Percentiles rank a stretch among this genome's conserved stretches.
These are phyloP conservation scores for Mucuna pruriens DNA, from an alignment of 306 rosid species.

Conservation along the genomic window DNA sequence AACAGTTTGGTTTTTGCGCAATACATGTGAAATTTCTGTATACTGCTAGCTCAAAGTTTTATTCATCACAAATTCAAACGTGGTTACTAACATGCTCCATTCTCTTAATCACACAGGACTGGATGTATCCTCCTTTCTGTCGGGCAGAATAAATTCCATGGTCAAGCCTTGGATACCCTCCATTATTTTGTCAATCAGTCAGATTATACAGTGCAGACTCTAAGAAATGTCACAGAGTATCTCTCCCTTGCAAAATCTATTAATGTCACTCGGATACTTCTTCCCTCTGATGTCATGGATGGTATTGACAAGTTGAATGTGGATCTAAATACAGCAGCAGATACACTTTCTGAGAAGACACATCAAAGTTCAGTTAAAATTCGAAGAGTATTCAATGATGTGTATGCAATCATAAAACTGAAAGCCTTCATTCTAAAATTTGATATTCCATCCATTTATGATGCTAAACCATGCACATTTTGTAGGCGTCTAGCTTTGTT, in stretches of 20 bases:
- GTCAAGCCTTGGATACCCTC: constrained; percentile 76
- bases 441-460: background rate
- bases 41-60: background rate
- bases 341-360: constrained; percentile 71
- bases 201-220: constrained; percentile 79
- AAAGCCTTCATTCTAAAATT: constrained; percentile 13
- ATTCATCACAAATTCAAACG: background rate
- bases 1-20: background rate
- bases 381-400: constrained; percentile 64
- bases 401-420: constrained; percentile 62
- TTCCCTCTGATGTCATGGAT: constrained; percentile 82
- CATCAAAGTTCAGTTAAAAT: constrained; percentile 68
- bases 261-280: constrained; percentile 72
- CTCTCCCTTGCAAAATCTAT: constrained; percentile 93
- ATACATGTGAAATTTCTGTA: constrained; percentile 14
- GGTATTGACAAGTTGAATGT: constrained; percentile 75
- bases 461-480: constrained; percentile 46
- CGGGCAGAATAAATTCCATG: constrained; percentile 84
- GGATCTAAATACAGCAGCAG: constrained; percentile 80
- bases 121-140: constrained; percentile 89
- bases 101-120: constrained; percentile 62
- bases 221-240: constrained; percentile 88
- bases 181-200: constrained; percentile 92
- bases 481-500: constrained; percentile 77
- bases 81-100: constrained; percentile 36